A percentile compares a stretch with the other conserved stretches of the same genome.
These are phyloP conservation scores for Meira nashicola DNA, from an alignment of 1,284 basidiomycete genomes.

Conservation along the genomic window DNA sequence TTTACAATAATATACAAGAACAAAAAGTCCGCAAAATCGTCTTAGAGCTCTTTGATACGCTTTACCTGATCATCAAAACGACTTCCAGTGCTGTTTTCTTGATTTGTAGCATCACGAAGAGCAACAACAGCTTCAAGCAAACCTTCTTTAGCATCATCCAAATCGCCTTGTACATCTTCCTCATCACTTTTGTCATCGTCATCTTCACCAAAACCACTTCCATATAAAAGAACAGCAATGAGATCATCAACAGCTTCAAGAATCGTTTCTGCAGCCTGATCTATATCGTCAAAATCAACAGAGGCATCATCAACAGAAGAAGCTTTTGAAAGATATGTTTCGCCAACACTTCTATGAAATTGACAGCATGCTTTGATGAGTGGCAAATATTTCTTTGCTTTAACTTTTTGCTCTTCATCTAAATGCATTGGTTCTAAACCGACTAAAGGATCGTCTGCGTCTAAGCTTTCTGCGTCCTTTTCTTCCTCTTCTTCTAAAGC, in stretches of 20 bases:
- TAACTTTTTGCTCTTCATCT: background rate
- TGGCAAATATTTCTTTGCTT: background rate
- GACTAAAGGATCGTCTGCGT: background rate
- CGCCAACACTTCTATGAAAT: background rate
- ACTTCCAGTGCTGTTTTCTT: no score
- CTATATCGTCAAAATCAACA: constrained; percentile 3
- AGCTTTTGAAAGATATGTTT: background rate
- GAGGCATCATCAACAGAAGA: background rate
- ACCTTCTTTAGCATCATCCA: constrained; percentile 4
- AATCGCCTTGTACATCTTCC: constrained; percentile 15
- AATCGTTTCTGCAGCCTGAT: background rate
- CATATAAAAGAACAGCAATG: constrained; percentile 4
- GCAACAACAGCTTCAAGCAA: background rate
- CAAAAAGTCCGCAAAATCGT: no score
- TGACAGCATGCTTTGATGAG: constrained; percentile 3
- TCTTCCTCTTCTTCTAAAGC: constrained; percentile 9
- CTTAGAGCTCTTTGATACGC: no score
- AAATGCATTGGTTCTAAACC: background rate
- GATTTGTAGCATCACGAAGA: no score
- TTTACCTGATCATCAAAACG: no score
- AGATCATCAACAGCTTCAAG: constrained; percentile 1
- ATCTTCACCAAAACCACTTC: background rate
- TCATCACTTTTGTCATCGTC: constrained; percentile 4
- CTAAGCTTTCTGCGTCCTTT: background rate
- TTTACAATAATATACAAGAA: no score